These are phyloP conservation scores for Cryphonectria radicalis DNA, from an alignment of 2,329 filamentous ascomycete species.

Conservation along the genomic window DNA sequence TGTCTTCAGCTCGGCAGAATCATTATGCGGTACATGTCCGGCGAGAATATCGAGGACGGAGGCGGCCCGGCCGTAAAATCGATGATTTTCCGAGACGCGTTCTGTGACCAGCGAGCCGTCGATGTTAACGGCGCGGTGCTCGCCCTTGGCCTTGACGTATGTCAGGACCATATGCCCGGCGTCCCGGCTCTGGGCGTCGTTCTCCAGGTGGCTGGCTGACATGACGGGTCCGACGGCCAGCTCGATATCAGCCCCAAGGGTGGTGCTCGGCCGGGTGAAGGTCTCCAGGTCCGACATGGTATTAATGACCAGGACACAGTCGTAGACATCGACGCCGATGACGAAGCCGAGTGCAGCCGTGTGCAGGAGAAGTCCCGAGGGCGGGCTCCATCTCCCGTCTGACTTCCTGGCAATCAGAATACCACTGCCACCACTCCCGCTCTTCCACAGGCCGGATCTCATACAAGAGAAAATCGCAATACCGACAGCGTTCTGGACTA, in stretches of 20 bases:
- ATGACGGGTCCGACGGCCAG: constrained; percentile 77
- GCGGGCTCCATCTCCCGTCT: constrained; percentile 89
- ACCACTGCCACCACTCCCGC: constrained; percentile 87
- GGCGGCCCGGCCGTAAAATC: constrained; percentile 57
- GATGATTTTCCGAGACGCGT: constrained; percentile 62
- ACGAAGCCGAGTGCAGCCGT: constrained; percentile 88
- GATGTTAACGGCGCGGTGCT: constrained; percentile 58
- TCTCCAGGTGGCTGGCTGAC: constrained; percentile 54
- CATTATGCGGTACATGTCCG: constrained; percentile 57
- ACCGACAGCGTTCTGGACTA: constrained; percentile 87
- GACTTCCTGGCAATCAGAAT: constrained; percentile 82
- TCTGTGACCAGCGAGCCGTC: constrained; percentile 62
- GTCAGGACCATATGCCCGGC: constrained; percentile 59
- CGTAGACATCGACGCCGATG: constrained; percentile 91
- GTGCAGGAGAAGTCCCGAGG: constrained; percentile 88
- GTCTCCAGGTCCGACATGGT: constrained; percentile 81
- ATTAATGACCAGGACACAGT: constrained; percentile 93
- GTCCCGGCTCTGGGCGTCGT: constrained; percentile 56
- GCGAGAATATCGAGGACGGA: constrained; percentile 61
- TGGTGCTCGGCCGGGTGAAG: constrained; percentile 79
- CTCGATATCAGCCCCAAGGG: constrained; percentile 79
- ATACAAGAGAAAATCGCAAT: constrained; percentile 95
- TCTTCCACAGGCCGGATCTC: constrained; percentile 90
- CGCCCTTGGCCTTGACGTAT: constrained; percentile 63
- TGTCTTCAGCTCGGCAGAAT: constrained; percentile 58